Evolutionary conservation across 2,329 filamentous ascomycete species (phyloP).

Genomic region (Metarhizium sp.): DNA sequence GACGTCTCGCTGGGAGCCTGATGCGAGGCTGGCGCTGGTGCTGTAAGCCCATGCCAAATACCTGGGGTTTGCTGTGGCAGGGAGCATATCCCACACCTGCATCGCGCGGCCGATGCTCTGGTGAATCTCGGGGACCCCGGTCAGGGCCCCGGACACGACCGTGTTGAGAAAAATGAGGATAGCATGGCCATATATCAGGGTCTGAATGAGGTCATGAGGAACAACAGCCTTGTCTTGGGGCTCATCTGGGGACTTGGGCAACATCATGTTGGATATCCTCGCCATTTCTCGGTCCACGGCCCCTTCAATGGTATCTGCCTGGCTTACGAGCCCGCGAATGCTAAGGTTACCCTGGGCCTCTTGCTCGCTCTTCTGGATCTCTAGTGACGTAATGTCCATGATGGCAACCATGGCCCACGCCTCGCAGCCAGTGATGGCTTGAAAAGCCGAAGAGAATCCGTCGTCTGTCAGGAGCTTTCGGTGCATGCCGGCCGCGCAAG

Average conservation of each 20-base stretch:
- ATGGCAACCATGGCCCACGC: neutral
- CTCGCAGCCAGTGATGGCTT: neutral
- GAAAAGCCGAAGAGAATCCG: neutral
- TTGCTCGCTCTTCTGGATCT: neutral
- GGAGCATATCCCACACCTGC: neutral
- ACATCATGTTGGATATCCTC: neutral
- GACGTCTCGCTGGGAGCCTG: neutral
- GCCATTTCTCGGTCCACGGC: neutral
- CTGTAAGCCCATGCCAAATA: neutral
- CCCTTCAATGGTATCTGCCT: neutral
- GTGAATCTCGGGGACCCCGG: neutral
- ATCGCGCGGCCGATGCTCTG: neutral
- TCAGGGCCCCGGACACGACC: neutral
- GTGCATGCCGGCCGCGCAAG: neutral
- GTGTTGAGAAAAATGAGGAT: neutral
- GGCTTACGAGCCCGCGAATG: neutral
- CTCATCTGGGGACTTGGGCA: neutral
- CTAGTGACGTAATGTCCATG: neutral
- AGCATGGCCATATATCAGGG: neutral
- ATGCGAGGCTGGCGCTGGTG: neutral
- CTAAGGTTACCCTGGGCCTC: neutral
- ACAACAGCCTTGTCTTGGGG: neutral
- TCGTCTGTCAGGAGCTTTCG: neutral
- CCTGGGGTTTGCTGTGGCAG: neutral
- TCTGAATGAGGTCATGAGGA: neutral